A percentile compares a stretch with the other conserved stretches of the same genome.
phyloP scores from a whole-genome alignment of 371 early-diverging fungal genomes.

The Mortierella sp. region DNA sequence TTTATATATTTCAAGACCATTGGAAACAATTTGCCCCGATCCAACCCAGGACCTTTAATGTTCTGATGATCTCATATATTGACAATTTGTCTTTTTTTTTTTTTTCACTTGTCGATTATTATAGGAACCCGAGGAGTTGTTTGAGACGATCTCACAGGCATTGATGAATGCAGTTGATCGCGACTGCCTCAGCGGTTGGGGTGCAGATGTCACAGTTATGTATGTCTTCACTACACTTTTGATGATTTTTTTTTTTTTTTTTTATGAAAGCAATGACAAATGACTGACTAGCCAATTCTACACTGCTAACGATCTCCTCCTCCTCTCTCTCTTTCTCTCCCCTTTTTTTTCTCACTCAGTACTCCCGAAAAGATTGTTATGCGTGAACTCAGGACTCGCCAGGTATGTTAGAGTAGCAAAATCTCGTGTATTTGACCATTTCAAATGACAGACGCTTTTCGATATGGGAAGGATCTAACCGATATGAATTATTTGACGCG shows the following conservation, averaged over 20 bases:
- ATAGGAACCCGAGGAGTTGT: constrained; percentile 96
- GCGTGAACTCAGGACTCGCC: constrained; percentile 87
- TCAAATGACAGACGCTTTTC: no score
- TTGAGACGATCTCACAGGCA: constrained; percentile 97
- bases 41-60: not conserved
- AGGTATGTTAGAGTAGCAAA: constrained; percentile 73
- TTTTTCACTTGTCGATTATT: not conserved
- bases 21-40: no score
- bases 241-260: not conserved
- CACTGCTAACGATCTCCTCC: no score
- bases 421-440: no score
- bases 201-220: constrained; percentile 96
- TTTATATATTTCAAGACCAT: no score
- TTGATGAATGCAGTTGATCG: constrained; percentile 98
- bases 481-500: no score
- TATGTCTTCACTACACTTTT: constrained; percentile 50
- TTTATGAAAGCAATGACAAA: not conserved
- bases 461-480: no score
- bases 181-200: constrained; percentile 99
- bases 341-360: constrained; percentile 45
- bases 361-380: constrained; percentile 89
- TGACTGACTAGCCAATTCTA: no score
- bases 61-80: not conserved
- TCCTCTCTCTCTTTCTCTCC: not conserved
- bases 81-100: not conserved